Base-by-base conservation (phyloP, 176 grass and related monocot species). In the Zea luxurians region DNA sequence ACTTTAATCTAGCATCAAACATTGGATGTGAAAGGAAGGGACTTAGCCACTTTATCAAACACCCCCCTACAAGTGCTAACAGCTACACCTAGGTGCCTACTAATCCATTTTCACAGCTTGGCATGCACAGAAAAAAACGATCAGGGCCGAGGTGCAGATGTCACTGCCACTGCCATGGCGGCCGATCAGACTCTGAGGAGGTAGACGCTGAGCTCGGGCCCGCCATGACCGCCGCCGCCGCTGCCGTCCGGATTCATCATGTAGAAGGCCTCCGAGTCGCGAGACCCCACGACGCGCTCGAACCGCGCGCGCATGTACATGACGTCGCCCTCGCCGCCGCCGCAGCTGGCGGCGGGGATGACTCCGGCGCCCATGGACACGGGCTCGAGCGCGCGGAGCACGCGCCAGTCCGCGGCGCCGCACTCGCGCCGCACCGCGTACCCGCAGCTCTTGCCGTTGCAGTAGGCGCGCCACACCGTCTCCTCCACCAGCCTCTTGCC, bases 231-330 rank as follows among this genome's bases (percentile, higher is more conserved):
- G 11, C 44, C 45, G 71, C 8, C 44, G 59, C 62, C 67, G 61
- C 34, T 86, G 61, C 20, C 73, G 73, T 94, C 96, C 3, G 92
- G 96, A 80, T 92, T 98, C 89, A 98, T 94, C 96, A 98, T 98
- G 88, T 98, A 98, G 80, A 98, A 98, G 0, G 96, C 96, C 61
- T 98, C 96, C 1, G 96, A 98, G 71, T 94, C 92, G 60, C 78
- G 87, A 5, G 96, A 94, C 0, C 92, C 92, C 15, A 98, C 96
- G 38, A 94, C 92, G 37, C 96, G 88, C 83, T 98, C 96, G 80
- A 94, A 94, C 73, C 81, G 37, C 0, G 95, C 95, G 70, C 95
- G 88, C 95, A 98, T 94, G 89, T 98, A 98, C 96, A 98, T 98
- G 77, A 92, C 87, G 86, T 98, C 89, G 42, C 92, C 89, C 58